Conservation (phyloP, 2,329 filamentous ascomycete species). For the Ascochyta rabiei region DNA sequence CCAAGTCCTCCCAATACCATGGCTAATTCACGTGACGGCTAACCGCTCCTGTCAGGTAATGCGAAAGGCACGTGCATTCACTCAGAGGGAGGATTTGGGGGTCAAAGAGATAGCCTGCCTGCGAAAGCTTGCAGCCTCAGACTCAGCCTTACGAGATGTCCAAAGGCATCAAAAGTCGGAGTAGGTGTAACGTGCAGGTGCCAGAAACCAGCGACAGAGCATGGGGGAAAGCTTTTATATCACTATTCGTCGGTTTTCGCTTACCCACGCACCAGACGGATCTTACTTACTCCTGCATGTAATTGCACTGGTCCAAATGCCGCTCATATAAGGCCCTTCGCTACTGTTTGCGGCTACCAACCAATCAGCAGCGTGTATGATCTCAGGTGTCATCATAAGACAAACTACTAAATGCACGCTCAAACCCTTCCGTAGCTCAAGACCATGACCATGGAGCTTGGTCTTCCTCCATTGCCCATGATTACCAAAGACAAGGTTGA, state of each 20-base stretch:
- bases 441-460: background rate
- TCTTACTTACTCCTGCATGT: conserved; percentile 10
- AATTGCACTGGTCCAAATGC: conserved; percentile 7
- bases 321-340: background rate
- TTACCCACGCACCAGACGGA: conserved; percentile 12
- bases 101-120: conserved; percentile 4
- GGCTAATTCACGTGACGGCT: conserved; percentile 20
- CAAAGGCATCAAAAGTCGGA: background rate
- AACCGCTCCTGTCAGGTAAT: conserved; percentile 26
- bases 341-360: background rate
- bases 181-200: background rate
- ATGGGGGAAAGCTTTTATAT: conserved; percentile 13
- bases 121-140: background rate
- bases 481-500: background rate
- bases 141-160: background rate
- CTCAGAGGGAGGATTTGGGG: background rate
- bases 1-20: conserved; percentile 14
- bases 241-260: conserved; percentile 10
- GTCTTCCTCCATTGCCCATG: background rate
- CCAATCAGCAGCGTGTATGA: conserved; percentile 5
- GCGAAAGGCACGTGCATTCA: conserved; percentile 33
- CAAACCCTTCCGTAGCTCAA: background rate
- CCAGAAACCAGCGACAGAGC: background rate
- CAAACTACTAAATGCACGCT: background rate
- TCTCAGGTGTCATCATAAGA: background rate